Conservation (phyloP, 306 rosid genomes). For the Hippophae gyantsensis region DNA sequence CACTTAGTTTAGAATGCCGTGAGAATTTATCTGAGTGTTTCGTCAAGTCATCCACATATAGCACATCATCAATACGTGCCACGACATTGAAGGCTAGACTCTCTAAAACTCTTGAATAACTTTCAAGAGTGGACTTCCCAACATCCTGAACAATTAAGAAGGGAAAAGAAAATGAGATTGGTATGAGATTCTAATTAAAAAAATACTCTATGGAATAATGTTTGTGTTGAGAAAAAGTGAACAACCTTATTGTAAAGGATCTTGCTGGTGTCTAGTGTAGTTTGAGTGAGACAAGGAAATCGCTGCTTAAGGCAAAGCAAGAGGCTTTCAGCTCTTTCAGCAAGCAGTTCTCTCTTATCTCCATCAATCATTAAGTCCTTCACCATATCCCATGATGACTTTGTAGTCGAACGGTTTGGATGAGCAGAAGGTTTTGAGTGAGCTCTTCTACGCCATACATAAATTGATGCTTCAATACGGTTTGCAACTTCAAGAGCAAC, state of each 20-base stretch:
- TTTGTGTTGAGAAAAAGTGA: not conserved
- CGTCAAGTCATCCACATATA: constrained; percentile 75
- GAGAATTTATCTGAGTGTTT: constrained; percentile 61
- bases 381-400: constrained; percentile 89
- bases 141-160: constrained; percentile 58
- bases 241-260: constrained; percentile 81
- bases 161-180: not conserved
- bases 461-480: constrained; percentile 75
- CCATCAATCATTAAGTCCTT: constrained; percentile 83
- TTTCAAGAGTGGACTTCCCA: constrained; percentile 87
- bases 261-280: constrained; percentile 80
- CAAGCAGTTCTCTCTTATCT: constrained; percentile 77
- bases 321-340: constrained; percentile 78
- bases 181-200: not conserved
- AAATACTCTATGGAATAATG: not conserved
- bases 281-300: constrained; percentile 81
- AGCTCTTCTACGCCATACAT: constrained; percentile 78
- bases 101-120: constrained; percentile 94
- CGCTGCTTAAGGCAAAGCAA: constrained; percentile 69
- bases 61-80: constrained; percentile 83
- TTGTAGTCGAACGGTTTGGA: constrained; percentile 64
- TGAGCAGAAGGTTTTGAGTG: constrained; percentile 41
- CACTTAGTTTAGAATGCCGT: constrained; percentile 43
- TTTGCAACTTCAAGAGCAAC: constrained; percentile 87
- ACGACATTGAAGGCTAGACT: constrained; percentile 82